Base-by-base conservation (phyloP, 73 alveolate genomes). In the Uronychia setigera region DNA sequence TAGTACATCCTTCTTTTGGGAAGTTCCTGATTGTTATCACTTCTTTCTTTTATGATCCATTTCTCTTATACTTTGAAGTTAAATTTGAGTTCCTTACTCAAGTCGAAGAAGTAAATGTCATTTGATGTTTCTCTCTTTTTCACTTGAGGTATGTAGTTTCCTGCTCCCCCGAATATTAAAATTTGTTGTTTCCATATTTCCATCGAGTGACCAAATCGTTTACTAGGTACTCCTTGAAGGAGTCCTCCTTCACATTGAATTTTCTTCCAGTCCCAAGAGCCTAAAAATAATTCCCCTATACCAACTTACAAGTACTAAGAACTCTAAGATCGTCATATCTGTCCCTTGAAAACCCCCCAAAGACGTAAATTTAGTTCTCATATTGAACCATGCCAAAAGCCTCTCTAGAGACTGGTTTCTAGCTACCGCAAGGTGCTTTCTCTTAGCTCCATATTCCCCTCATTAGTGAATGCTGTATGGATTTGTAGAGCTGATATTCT, bases 1-100 rank as follows among this genome's bases (percentile, higher is more conserved):
- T 87, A 89, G 33, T 58, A 75, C 86, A 80, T 32, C 29, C 93
- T 30, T 28, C 83, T 80, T 33, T 86, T 85, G 29, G 89, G 84
- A 28, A 59, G 74, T n/a, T 84, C 86, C 11, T 35, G n/a, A 46
- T 5, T 11, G 19, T 11, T 46, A 5, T 11, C n/a, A 19, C 19
- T 19, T 46, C 67, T 46, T 5, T 46, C 67, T 46, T 19, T 46
- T 46, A 5, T 46, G 67, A 46, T 19, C 67, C 67, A 46, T 46
- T 46, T 5, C 19, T 46, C 67, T 11, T 46, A 5, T 19, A 46
- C 67, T 46, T 11, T 5, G 19, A 11, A 46, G 19, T 46, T 46
- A 11, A 46, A 46, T n/a, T n/a, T n/a, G n/a, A 1, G 11, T 27
- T 76, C 76, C 11, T 78, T 78, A 26, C 35, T 19, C 35, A 31